Base-by-base conservation (phyloP, 352 stramenopile species). In the Pythium rishiriense region DNA sequence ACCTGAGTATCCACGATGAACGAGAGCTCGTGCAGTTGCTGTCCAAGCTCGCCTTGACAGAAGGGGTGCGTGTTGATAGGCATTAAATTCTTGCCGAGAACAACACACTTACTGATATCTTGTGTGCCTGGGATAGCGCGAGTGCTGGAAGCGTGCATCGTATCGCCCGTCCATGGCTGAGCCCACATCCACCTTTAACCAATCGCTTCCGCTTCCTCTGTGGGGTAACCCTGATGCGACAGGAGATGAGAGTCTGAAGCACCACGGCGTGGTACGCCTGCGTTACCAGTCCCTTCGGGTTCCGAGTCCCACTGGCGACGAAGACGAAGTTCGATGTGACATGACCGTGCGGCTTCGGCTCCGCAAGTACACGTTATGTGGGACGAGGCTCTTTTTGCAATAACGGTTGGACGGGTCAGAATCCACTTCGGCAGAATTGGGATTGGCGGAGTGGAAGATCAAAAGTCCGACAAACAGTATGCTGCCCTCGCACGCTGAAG, bases 21-120 rank as follows among this genome's bases (percentile, higher is more conserved):
- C 76, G 87, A 3, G 77, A 91, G 46, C 74, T 96, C 2, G 85
- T 90, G 19, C 83, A 91, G 60, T 74, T 96, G 8, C 64, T 97
- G 7, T 72, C 86, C 1, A 83, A 92, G 37, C 73, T 97, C 10
- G 81, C 87, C 11, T 39, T 92, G 0, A 60, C 72, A 5, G 89
- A 97, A 75, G 76, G 75, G 42, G 79, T 88, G 73, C 29, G 59
- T 42, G 2, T 42, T 33, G 28, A 17, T 35, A 49, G 9, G 10
- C 19, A 37, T 28, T 9, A 4, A 5, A n/a, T 43, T 26, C 3
- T 4, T 37, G 26, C 17, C 12, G n/a, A 50, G 35, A 0, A 4
- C 6, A 8, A 29, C 6, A 31, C 8, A 12, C 31, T 46, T 7
- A 19, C 41, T 46, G 3, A 46, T 19, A 11, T 22, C 5, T 46